Percentiles rank a stretch among this genome's conserved stretches.
Evolutionary conservation across 2,329 filamentous ascomycete genomes (phyloP).

Genomic region (Incumbomyces delicatus): DNA sequence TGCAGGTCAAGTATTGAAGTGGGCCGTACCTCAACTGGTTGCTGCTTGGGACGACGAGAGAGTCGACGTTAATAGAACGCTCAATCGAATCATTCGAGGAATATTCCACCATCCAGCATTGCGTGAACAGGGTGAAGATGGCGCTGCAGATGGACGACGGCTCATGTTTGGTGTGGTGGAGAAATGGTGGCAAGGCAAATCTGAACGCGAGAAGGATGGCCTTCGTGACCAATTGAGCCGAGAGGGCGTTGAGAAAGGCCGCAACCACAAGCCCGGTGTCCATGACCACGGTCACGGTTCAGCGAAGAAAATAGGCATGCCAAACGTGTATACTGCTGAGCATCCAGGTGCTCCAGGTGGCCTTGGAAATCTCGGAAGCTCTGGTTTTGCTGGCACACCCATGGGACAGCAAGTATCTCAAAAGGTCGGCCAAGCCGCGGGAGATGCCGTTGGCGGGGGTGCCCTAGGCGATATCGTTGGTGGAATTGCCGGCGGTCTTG

Average conservation of each 20-base stretch:
- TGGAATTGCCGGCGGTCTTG: conserved; percentile 47
- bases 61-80: conserved; percentile 57
- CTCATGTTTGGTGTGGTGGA: conserved; percentile 72
- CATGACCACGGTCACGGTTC: conserved; percentile 79
- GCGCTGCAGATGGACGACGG: conserved; percentile 59
- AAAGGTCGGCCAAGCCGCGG: conserved; percentile 39
- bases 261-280: conserved; percentile 80
- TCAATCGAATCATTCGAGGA: conserved; percentile 68
- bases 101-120: conserved; percentile 85
- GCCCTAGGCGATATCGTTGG: conserved; percentile 45
- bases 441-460: conserved; percentile 55
- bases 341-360: conserved; percentile 38
- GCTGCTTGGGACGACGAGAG: conserved; percentile 72
- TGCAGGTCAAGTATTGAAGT: conserved; percentile 67
- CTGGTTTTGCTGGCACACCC: conserved; percentile 26
- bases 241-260: conserved; percentile 62
- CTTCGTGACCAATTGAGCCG: conserved; percentile 68
- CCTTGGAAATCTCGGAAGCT: conserved; percentile 17
- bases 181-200: conserved; percentile 70
- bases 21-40: conserved; percentile 85
- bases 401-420: conserved; percentile 13
- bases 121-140: conserved; percentile 59
- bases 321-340: conserved; percentile 44
- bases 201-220: conserved; percentile 51
- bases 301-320: conserved; percentile 67